Conservation (phyloP, 163 green algal genomes). For the Scenedesmus sp. region DNA sequence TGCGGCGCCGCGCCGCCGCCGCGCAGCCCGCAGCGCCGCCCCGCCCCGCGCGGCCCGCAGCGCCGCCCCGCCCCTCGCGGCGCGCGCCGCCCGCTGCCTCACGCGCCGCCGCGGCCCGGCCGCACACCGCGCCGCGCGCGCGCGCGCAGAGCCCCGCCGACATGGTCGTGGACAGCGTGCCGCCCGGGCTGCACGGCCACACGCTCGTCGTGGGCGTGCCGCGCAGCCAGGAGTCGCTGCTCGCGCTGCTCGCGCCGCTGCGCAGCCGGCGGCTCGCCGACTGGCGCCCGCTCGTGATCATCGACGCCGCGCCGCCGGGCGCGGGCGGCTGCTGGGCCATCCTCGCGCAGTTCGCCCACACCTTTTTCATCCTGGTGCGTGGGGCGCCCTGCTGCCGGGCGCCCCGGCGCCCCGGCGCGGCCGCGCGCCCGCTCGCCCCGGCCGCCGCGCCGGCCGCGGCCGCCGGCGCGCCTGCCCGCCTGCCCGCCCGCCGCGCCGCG, state of each 20-base stretch:
- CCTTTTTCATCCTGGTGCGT: slow-evolving; percentile 17
- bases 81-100: neutral
- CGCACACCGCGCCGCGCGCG: neutral
- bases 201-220: slow-evolving; percentile 28
- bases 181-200: slow-evolving; percentile 3
- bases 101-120: too few relatives aligned
- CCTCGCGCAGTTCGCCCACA: slow-evolving; percentile 17
- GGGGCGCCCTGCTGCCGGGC: too few relatives aligned
- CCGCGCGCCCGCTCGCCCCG: too few relatives aligned
- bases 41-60: neutral
- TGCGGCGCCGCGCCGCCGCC: slow-evolving; percentile 2
- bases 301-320: neutral
- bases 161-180: slow-evolving; percentile 20
- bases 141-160: neutral
- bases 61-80: neutral
- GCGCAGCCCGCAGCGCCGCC: too few relatives aligned
- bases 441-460: too few relatives aligned
- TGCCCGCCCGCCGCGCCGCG: too few relatives aligned
- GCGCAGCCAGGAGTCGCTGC: slow-evolving; percentile 17
- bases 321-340: slow-evolving; percentile 14
- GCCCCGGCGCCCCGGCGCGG: too few relatives aligned
- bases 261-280: slow-evolving; percentile 1
- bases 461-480: too few relatives aligned
- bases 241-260: slow-evolving; percentile 39
- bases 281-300: slow-evolving; percentile 30